These are phyloP conservation scores for Conringia planisiliqua DNA, from an alignment of 345 rosid species.

Conservation along the genomic window DNA sequence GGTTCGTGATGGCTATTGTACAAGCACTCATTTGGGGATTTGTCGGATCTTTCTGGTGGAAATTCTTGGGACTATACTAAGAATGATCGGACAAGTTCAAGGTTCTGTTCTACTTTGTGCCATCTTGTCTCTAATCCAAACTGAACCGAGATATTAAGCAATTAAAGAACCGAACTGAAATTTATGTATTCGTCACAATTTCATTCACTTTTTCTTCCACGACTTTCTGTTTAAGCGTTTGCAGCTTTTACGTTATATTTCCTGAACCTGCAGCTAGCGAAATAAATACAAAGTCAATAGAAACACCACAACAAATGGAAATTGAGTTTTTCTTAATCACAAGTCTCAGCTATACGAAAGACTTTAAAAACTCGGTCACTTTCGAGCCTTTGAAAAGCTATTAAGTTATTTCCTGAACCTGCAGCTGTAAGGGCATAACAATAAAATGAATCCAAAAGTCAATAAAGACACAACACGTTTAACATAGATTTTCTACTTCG, in stretches of 20 bases:
- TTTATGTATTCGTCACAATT: neutral
- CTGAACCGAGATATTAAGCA: neutral
- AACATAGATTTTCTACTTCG: neutral
- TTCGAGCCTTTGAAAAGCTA: neutral
- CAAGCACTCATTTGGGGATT: slow-evolving; percentile 77
- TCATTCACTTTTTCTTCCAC: neutral
- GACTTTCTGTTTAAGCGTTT: no score
- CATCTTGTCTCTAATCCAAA: neutral
- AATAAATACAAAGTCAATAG: neutral
- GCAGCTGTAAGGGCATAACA: neutral
- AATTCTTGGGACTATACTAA: slow-evolving; percentile 88
- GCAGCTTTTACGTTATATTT: neutral
- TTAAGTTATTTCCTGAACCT: neutral
- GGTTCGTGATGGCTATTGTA: slow-evolving; percentile 66
- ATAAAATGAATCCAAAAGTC: neutral
- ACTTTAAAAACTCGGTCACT: neutral
- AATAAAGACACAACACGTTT: neutral
- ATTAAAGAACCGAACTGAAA: no score
- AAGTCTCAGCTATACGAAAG: neutral
- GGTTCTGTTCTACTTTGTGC: neutral
- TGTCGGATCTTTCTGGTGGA: slow-evolving; percentile 92
- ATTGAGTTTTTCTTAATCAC: neutral
- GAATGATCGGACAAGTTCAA: neutral
- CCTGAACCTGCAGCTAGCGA: neutral
- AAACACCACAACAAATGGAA: neutral